Conservation (phyloP, 352 stramenopile species). For the Blastocystis sp. region DNA sequence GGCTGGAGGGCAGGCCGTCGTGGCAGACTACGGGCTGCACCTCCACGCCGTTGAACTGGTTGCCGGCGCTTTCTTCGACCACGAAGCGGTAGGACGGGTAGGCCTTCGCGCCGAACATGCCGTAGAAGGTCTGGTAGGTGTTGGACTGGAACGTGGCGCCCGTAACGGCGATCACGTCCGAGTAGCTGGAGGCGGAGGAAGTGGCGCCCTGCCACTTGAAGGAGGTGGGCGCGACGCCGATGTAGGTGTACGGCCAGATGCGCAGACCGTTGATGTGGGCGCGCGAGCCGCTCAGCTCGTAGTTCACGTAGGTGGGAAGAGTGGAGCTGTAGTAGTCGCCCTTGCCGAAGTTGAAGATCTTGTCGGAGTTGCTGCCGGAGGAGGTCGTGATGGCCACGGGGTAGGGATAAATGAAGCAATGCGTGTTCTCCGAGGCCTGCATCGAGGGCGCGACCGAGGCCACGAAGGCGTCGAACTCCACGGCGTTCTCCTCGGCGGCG, state of each 20-base stretch:
- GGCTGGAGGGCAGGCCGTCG: neutral
- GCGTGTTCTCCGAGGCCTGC: neutral
- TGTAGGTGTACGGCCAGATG: neutral
- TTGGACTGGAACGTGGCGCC: neutral
- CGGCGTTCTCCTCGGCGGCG: too few species aligned
- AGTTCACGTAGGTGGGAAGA: neutral
- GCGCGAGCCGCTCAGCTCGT: too few species aligned
- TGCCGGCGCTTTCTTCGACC: neutral
- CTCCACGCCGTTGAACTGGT: conserved; percentile 1
- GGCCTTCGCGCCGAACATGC: neutral
- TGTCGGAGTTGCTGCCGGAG: neutral
- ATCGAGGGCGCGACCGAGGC: neutral
- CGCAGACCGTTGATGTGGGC: too few species aligned
- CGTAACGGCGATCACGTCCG: neutral
- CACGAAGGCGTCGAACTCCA: neutral
- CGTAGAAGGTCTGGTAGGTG: too few species aligned
- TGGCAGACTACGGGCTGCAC: conserved; percentile 52
- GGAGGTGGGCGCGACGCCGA: neutral
- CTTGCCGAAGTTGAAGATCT: conserved; percentile 34
- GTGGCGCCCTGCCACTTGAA: conserved; percentile 12
- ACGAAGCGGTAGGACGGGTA: conserved; percentile 7
- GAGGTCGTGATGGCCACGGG: conserved; percentile 12
- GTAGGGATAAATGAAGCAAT: conserved; percentile 10
- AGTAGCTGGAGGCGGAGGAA: neutral
- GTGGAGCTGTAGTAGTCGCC: neutral